Evolutionary conservation across 768 basidiomycete species (phyloP).

Genomic region (Agaricus blazei): DNA sequence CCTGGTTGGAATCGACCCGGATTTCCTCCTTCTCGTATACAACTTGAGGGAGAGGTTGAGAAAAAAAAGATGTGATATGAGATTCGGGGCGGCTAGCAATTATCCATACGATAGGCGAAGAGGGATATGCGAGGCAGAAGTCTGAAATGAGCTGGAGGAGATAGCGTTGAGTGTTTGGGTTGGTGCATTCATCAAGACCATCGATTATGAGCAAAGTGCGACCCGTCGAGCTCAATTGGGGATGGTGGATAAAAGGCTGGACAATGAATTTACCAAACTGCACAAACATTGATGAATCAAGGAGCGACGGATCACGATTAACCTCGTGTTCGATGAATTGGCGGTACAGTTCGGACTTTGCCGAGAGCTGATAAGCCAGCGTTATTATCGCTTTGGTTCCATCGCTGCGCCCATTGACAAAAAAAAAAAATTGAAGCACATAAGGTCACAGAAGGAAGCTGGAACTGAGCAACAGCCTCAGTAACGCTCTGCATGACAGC

Average conservation of each 20-base stretch:
- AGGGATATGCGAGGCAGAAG: neutral
- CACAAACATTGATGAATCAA: slow-evolving; percentile 1
- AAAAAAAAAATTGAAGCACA: neutral
- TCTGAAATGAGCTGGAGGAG: neutral
- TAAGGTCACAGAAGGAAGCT: no score
- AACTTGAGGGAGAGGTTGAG: neutral
- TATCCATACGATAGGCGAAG: neutral
- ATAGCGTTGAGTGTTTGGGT: neutral
- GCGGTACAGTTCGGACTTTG: neutral
- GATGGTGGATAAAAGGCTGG: slow-evolving; percentile 6
- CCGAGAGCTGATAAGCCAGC: slow-evolving; percentile 17
- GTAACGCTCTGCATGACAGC: neutral
- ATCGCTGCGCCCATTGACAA: neutral
- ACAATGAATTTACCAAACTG: slow-evolving; percentile 15
- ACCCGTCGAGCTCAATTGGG: no score
- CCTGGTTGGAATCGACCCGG: neutral
- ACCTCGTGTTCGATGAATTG: slow-evolving; percentile 10
- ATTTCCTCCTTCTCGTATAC: neutral
- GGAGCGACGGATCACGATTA: slow-evolving; percentile 5
- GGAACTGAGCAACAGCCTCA: neutral
- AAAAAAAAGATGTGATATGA: neutral
- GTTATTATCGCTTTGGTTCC: slow-evolving; percentile 6
- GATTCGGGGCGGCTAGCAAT: neutral
- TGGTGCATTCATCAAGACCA: neutral
- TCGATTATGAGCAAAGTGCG: neutral